Evolutionary conservation across 257 asterid species (phyloP).

Genomic region (Solanum pinnatisectum): DNA sequence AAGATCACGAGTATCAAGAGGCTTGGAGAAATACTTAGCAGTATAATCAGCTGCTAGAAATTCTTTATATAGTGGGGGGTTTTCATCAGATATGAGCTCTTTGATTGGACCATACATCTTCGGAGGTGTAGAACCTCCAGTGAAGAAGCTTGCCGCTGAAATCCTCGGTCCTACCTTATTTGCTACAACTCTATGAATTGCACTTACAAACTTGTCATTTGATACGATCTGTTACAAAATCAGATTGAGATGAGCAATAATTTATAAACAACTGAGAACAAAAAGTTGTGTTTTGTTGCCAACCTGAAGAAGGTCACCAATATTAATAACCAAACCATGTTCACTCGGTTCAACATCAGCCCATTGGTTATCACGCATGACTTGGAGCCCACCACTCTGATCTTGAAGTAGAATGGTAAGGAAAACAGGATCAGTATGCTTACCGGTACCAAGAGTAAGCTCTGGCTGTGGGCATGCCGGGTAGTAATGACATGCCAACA

Average conservation of each 20-base stretch:
- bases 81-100: constrained; percentile 37
- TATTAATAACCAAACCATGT: constrained; percentile 50
- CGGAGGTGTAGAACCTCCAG: constrained; percentile 17
- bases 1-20: constrained; percentile 35
- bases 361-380: constrained; percentile 43
- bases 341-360: constrained; percentile 33
- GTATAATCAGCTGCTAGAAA: constrained; percentile 35
- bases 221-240: constrained; percentile 34
- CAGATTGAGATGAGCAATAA: too few relatives aligned
- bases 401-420: constrained; percentile 57
- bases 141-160: constrained; percentile 54
- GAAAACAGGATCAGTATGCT: constrained; percentile 56
- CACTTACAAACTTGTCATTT: constrained; percentile 54
- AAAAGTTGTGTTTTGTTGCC: background rate
- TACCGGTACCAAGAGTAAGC: constrained; percentile 47
- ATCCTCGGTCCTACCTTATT: constrained; percentile 53
- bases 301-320: constrained; percentile 82
- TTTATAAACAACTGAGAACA: background rate
- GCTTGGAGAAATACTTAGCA: constrained; percentile 19
- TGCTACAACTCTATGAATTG: constrained; percentile 51
- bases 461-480: constrained; percentile 72
- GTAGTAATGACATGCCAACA: constrained; percentile 46
- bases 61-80: constrained; percentile 32
- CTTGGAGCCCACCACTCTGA: constrained; percentile 64
- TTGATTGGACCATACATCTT: constrained; percentile 39